Base-by-base conservation (phyloP, 129 eudicot genomes). In the Arctium lappa region DNA sequence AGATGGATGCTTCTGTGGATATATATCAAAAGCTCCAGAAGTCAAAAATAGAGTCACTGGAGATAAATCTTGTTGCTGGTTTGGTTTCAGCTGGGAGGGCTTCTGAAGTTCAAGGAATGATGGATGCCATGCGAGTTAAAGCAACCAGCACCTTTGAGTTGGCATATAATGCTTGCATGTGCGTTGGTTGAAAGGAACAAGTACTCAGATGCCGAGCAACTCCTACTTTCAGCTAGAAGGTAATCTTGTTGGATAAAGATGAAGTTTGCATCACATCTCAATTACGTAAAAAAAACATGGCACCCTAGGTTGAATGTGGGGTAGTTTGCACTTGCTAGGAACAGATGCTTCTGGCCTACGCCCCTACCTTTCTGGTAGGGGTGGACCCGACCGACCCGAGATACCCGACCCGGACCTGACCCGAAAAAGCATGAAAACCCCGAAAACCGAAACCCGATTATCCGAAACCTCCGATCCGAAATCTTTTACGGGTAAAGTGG, bases 111-210 rank as follows among this genome's bases (percentile, higher is more conserved):
- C 94, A 95, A 89, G 91, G 88, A 31, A 84, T 76, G 36, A n/a
- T 95, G 80, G 97, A 93, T 46, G 78, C 92, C 46, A 85, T 91
- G 79, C 77, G 86, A 84, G 91, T 95, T 73, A 93, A 91, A 84
- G 92, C 99, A 81, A 93, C 93, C 32, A 95, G 90, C 88, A 95
- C 89, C 86, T 93, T 86, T 89, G 97, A 93, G 89, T 74, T 95
- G 91, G 98, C 99, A 69, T 93, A 89, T 74, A 93, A 95, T 80
- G 86, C 90, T 68, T 68, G 97, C 98, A 38, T 95, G 99, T 84
- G 86, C 98, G 40, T 81, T 95, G 88, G 80, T 95, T 75, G 97
- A 93, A 84, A 85, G 79, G 81, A 87, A 90, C 88, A 87, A 91
- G 77, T 77, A 79, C 65, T 80, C 86, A 79, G 98, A 95, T 88